Conservation (phyloP, 805 yeast genomes). For the Kuraishia molischiana region DNA sequence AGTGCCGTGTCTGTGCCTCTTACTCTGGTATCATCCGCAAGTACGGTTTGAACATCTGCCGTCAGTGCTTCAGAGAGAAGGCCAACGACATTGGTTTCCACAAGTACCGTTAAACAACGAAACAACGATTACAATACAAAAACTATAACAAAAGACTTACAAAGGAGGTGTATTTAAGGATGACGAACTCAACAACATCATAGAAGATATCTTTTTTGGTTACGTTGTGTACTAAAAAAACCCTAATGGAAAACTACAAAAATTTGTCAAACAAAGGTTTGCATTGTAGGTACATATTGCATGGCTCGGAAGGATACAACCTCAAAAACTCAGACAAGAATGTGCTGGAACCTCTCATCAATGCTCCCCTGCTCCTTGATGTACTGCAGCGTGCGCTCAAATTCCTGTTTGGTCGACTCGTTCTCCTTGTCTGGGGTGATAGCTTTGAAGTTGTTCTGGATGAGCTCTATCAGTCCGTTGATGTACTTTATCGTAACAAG, state of each 20-base stretch:
- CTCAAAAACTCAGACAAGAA: no score
- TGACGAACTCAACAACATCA: not conserved
- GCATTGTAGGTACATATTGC: not conserved
- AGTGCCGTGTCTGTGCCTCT: slow-evolving; percentile 98
- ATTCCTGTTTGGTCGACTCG: slow-evolving; percentile 12
- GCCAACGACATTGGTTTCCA: slow-evolving; percentile 98
- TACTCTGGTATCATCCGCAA: slow-evolving; percentile 99
- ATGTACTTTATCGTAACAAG: slow-evolving; percentile 65
- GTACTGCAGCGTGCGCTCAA: slow-evolving; percentile 64
- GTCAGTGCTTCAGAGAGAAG: slow-evolving; percentile 99
- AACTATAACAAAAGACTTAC: no score
- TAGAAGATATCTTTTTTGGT: not conserved
- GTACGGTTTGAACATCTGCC: slow-evolving; percentile 98
- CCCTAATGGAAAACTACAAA: not conserved
- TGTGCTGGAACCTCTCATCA: slow-evolving; percentile 59
- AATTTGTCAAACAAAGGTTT: not conserved
- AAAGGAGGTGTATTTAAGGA: no score
- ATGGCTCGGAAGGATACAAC: no score
- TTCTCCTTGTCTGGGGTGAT: slow-evolving; percentile 32
- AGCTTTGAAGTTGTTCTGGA: slow-evolving; percentile 47
- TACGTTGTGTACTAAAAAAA: not conserved
- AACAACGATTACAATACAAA: no score
- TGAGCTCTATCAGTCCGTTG: slow-evolving; percentile 79
- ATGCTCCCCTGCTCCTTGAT: slow-evolving; percentile 57
- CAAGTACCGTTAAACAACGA: slow-evolving; percentile 95